Conservation (phyloP, 495 filamentous ascomycete species). For the Entonaema liquescens region DNA sequence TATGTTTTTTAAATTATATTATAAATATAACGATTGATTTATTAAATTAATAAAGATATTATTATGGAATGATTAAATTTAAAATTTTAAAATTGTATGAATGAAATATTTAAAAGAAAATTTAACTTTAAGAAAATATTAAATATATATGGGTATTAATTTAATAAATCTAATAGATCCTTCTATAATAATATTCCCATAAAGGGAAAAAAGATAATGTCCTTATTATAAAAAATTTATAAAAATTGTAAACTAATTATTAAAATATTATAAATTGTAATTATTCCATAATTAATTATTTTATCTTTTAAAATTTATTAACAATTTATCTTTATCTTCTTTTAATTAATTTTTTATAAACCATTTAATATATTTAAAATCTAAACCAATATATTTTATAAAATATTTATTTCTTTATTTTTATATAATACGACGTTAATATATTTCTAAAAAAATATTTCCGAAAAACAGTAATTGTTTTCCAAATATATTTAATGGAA, state of each 20-base stretch:
- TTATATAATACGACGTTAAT: not conserved
- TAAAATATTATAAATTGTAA: not conserved
- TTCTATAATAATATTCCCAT: too few species aligned
- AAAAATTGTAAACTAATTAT: not conserved
- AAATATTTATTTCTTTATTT: slow-evolving; percentile 6
- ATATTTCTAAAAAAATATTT: not conserved
- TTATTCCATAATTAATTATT: not conserved
- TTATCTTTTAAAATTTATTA: slow-evolving; percentile 4
- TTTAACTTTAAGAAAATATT: too few species aligned
- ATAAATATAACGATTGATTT: too few species aligned
- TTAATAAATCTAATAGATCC: too few species aligned
- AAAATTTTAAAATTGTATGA: too few species aligned
- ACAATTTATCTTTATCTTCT: not conserved
- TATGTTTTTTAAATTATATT: too few species aligned
- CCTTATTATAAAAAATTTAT: too few species aligned
- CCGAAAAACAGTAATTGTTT: not conserved
- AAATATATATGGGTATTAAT: too few species aligned
- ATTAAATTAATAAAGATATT: too few species aligned
- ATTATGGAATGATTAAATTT: too few species aligned
- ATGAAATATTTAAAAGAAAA: too few species aligned
- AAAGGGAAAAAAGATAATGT: not conserved
- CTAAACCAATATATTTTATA: not conserved
- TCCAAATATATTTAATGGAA: not conserved
- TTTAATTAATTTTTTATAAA: not conserved
- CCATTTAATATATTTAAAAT: not conserved